Evolutionary conservation across 208 protist species (phyloP).

Genomic region (Strigomonas galati): DNA sequence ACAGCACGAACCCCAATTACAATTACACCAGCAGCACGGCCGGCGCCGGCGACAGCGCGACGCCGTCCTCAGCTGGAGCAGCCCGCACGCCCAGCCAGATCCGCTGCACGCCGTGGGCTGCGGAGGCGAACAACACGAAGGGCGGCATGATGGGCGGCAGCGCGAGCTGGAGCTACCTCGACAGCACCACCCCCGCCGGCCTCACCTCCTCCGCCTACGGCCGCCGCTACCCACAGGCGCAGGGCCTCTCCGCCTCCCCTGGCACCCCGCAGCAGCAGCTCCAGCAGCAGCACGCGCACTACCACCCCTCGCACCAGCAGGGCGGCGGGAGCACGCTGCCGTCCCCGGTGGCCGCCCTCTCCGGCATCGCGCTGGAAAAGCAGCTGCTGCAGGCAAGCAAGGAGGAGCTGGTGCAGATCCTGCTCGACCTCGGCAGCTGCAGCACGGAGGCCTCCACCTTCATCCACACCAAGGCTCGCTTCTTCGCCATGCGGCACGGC

Average conservation of each 20-base stretch:
- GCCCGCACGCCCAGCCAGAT: background rate
- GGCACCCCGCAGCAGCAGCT: background rate
- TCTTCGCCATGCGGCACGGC: conserved; percentile 51
- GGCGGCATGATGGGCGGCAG: conserved; percentile 1
- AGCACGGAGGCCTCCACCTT: conserved; percentile 56
- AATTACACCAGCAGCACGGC: conserved; percentile 15
- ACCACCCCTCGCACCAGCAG: conserved; percentile 3
- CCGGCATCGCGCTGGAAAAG: conserved; percentile 40
- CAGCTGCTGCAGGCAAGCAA: conserved; percentile 49
- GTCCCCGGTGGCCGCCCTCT: conserved; percentile 10
- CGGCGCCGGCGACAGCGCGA: conserved; percentile 3
- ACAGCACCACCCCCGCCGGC: conserved; percentile 19
- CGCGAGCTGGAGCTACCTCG: background rate
- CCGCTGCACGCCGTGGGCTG: background rate
- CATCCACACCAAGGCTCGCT: conserved; percentile 63
- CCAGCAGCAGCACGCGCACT: conserved; percentile 16
- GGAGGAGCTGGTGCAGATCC: conserved; percentile 64
- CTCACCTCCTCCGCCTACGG: conserved; percentile 22
- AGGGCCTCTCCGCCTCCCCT: background rate
- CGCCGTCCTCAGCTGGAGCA: background rate
- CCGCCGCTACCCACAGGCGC: background rate
- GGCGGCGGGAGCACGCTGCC: background rate
- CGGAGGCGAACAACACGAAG: background rate
- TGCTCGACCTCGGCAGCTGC: conserved; percentile 66
- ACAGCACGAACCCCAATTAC: conserved; percentile 14